Base-by-base conservation (phyloP, 768 basidiomycete species). In the Mycena kentingensis region DNA sequence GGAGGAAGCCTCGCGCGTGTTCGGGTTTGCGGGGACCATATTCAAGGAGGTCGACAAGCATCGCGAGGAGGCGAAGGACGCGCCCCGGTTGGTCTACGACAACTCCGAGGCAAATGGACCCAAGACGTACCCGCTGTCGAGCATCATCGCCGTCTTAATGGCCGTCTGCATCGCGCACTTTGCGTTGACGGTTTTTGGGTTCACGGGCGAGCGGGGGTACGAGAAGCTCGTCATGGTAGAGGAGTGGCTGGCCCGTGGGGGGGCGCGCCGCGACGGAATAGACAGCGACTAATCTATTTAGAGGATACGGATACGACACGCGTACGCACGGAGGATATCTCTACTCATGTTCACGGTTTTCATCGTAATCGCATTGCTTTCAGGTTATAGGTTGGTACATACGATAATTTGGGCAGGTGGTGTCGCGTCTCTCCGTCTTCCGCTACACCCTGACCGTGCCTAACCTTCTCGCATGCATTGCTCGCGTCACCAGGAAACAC, bases 141-240 rank as follows among this genome's bases (percentile, higher is more conserved):
- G 58, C 26, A 47, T 70, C 35, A 47, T 60, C 27, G 47, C 63
- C n/a, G 60, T 63, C 41, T 18, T 60, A 35, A 31, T 63, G 48
- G 47, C 66, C 70, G 76, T 78, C 35, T 79, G 78, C 44, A 52
- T 80, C 16, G 77, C 75, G 5, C 80, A 81, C 57, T 80, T 80
- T 46, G 28, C 75, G 4, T 64, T 82, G 27, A 77, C 77, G 22
- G 63, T 74, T 15, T 68, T 73, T 26, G 78, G 78, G 7, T 76
- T 78, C 53, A 78, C 76, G 0, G 80, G 78, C 18, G 65, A 72
- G 31, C 63, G 55, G 19, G 79, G 78, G 8, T 76, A 77, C 54
- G 66, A 74, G 61, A 80, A 80, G 61, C 67, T 78, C 16, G 55
- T 75, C 19, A 70, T 71, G 6, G 37, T 73, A 6, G 72, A 73